Evolutionary conservation across 2,329 filamentous ascomycete genomes (phyloP), one percentile per base, ranked within the genome.

Genomic region (Dactylellina sp.): DNA sequence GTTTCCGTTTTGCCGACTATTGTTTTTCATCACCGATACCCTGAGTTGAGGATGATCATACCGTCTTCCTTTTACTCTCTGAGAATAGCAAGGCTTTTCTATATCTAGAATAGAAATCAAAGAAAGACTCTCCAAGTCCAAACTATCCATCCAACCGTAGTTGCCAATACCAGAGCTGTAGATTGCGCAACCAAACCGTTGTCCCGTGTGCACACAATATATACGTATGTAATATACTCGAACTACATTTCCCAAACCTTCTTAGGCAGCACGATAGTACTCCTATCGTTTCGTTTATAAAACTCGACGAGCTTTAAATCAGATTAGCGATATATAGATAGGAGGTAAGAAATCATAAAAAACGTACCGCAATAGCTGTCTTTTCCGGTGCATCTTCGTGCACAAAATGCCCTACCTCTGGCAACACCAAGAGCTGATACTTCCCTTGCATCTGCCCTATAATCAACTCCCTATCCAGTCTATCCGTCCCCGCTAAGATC

Each of bases 381-480:
- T 94, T 96, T 79, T 93, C 91, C 0, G 95, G 93, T 55, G 94
- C 86, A 80, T 99, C 95, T 81, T 99, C 95, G 77, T 99, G 95
- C 64, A 99, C 88, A 79, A 99, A 99, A 81, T 99, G 95, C 0
- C 95, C 95, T 0, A 95, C 93, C 80, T 97, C 92, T 0, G 95
- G 93, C 78, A 98, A 91, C 5, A 99, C 93, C 78, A 97, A 91
- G 49, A 99, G 84, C 66, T 96, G 93, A 80, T 98, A 99, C 85
- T 98, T 98, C 84, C 92, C 93, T 84, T 97, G 93, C 93, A 97
- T 97, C 82, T 97, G 93, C 14, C 93, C 93, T 80, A 97, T 97
- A 81, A 92, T 97, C 79, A 97, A 82, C 79, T 96, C 93, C 76
- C 91, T 96, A 80, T 97, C 93, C 66, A 97, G 81, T 53, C 93